Base-by-base conservation (phyloP, 2,329 filamentous ascomycete species). In the Exophiala sp. region DNA sequence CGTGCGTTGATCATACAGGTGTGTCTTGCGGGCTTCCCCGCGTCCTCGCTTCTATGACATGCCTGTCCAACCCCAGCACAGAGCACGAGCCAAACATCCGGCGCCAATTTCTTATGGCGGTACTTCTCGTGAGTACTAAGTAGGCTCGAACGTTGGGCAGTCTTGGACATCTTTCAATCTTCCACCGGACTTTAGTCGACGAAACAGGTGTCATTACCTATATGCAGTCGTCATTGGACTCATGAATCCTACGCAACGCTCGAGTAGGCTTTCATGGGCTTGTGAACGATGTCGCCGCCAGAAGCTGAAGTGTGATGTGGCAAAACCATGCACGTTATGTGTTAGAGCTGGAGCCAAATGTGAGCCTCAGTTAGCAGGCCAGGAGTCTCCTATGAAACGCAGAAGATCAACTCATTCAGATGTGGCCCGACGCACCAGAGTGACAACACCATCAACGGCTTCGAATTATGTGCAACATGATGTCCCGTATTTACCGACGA, bases 261-360 rank as follows among this genome's bases (percentile, higher is more conserved):
- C 49, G 8, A 45, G 32, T 35, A 33, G 49, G 14, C 49, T 45
- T 39, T 40, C 41, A 20, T 51, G 49, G 49, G 49, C 49, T 12
- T 51, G 49, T 40, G 41, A 45, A 8, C 49, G 49, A 12, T 51
- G 50, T 44, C 44, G 50, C 39, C 44, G 50, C 8, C 50, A 53
- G 29, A 53, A 53, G 21, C 39, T 53, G 16, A 48, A 42, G 52
- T 55, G 52, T 40, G 52, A 55, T 44, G 34, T 50, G 16, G 41
- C 46, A 24, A 55, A 55, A 41, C 52, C 52, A 18, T 55, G 52
- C 42, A 50, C 48, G 3, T 21, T 55, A 18, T 55, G 52, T 24
- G 38, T 55, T 7, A 45, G 52, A 32, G 52, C 52, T 18, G 52
- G 47, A 9, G 41, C 48, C 34, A 46, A 34, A 16, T 55, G 52